Evolutionary conservation across 108 stramenopile species (phyloP).

Genomic region (Fistulifera pelliculosa): DNA sequence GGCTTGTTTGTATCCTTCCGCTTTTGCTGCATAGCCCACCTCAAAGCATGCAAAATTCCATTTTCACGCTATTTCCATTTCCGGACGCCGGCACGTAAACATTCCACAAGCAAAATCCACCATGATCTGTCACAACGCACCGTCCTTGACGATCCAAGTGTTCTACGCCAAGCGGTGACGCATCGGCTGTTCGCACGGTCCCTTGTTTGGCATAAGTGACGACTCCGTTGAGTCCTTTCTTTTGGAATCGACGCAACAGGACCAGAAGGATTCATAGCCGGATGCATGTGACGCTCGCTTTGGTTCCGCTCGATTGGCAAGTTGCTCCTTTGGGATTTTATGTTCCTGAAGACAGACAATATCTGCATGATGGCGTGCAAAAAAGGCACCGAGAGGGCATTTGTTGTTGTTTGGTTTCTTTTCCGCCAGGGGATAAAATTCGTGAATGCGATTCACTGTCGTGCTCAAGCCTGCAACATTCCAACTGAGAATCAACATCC

Average conservation of each 20-base stretch:
- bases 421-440: slow-evolving; percentile 12
- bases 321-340: slow-evolving; percentile 64
- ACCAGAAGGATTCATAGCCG: slow-evolving; percentile 83
- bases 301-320: slow-evolving; percentile 60
- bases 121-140: slow-evolving; percentile 89
- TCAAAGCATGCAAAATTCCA: slow-evolving; percentile 80
- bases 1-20: slow-evolving; percentile 35
- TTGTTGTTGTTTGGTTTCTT: slow-evolving; percentile 5
- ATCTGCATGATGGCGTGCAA: slow-evolving; percentile 54
- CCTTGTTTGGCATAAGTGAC: slow-evolving; percentile 74
- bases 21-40: slow-evolving; percentile 56
- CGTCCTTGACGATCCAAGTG: slow-evolving; percentile 83
- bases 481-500: slow-evolving; percentile 81
- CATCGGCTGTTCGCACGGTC: slow-evolving; percentile 31
- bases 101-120: slow-evolving; percentile 78
- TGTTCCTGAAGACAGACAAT: slow-evolving; percentile 88
- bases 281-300: slow-evolving; percentile 36
- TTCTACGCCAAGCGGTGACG: slow-evolving; percentile 33
- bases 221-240: slow-evolving; percentile 81
- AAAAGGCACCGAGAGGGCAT: slow-evolving; percentile 12
- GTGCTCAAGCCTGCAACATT: slow-evolving; percentile 83
- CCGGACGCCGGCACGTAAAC: slow-evolving; percentile 82
- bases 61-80: slow-evolving; percentile 33
- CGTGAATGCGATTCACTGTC: slow-evolving; percentile 56
- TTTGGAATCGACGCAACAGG: slow-evolving; percentile 52